A percentile compares a stretch with the other conserved stretches of the same genome.
Evolutionary conservation across 805 yeast genomes (phyloP).

Genomic region (Peterozyma xylosa): DNA sequence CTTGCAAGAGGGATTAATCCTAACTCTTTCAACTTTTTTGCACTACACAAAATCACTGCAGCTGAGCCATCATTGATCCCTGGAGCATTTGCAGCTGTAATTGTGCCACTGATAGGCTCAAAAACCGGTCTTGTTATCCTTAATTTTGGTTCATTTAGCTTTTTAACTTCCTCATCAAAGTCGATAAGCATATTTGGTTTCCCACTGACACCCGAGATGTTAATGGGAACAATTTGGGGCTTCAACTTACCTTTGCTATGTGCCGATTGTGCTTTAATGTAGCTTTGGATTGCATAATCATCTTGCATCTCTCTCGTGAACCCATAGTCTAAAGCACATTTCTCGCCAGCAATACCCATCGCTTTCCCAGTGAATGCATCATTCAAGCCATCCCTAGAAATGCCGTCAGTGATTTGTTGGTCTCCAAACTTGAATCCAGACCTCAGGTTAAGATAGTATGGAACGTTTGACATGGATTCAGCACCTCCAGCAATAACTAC

Average conservation of each 20-base stretch:
- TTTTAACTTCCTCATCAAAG: slow-evolving; percentile 76
- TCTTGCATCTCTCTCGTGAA: slow-evolving; percentile 85
- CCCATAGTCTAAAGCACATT: slow-evolving; percentile 78
- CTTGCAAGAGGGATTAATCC: slow-evolving; percentile 83
- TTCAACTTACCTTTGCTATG: slow-evolving; percentile 74
- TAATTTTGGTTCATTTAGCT: slow-evolving; percentile 70
- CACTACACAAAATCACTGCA: slow-evolving; percentile 83
- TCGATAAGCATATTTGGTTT: slow-evolving; percentile 71
- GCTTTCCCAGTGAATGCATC: slow-evolving; percentile 84
- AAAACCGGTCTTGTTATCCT: slow-evolving; percentile 87
- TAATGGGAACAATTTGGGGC: slow-evolving; percentile 77
- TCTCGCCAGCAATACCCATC: slow-evolving; percentile 97
- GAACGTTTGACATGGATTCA: slow-evolving; percentile 93
- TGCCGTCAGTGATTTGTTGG: slow-evolving; percentile 69
- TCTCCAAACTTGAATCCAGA: slow-evolving; percentile 88
- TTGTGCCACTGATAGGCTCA: slow-evolving; percentile 88
- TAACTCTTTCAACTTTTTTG: slow-evolving; percentile 73
- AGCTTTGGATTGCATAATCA: slow-evolving; percentile 75
- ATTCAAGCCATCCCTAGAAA: slow-evolving; percentile 83
- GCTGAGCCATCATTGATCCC: slow-evolving; percentile 97
- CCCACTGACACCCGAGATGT: slow-evolving; percentile 83
- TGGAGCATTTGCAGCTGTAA: slow-evolving; percentile 95
- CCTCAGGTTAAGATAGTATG: slow-evolving; percentile 83
- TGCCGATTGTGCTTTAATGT: slow-evolving; percentile 80
- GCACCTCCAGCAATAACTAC: slow-evolving; percentile 96